Percentiles rank a stretch among this genome's conserved stretches.
phyloP scores from a whole-genome alignment of 2,329 filamentous ascomycete genomes.

The Aspergillus clavatus region DNA sequence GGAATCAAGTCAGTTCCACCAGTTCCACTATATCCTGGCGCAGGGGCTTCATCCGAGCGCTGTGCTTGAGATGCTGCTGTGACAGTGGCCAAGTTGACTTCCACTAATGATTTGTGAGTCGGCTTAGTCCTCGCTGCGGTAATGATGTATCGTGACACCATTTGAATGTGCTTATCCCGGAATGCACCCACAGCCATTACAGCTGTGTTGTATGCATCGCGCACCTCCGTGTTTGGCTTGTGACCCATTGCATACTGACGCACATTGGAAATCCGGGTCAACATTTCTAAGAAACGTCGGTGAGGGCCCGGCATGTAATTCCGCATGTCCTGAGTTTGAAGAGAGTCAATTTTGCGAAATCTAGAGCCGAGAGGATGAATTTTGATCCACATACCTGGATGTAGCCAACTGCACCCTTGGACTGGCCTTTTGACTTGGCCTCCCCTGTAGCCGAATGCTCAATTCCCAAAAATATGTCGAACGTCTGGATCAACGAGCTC shows the following conservation, averaged over 20 bases:
- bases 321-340: conserved; percentile 39
- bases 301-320: conserved; percentile 48
- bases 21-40: conserved; percentile 44
- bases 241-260: conserved; percentile 34
- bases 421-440: background rate
- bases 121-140: conserved; percentile 33
- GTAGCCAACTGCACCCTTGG: conserved; percentile 6
- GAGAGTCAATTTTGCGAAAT: background rate
- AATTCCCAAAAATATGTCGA: conserved; percentile 45
- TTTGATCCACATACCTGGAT: conserved; percentile 21
- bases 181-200: conserved; percentile 40
- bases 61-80: conserved; percentile 38
- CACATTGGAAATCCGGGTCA: conserved; percentile 40
- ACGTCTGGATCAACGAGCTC: conserved; percentile 47
- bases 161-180: conserved; percentile 44
- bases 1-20: conserved; percentile 52
- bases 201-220: conserved; percentile 38
- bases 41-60: conserved; percentile 23
- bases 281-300: conserved; percentile 42
- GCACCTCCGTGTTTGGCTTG: background rate
- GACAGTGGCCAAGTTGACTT: conserved; percentile 41
- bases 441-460: conserved; percentile 31
- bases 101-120: conserved; percentile 14
- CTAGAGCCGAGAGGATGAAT: conserved; percentile 15
- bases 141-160: conserved; percentile 48